Evolutionary conservation across 495 filamentous ascomycete species (phyloP).

Genomic region (Aspergillus bridgeri): DNA sequence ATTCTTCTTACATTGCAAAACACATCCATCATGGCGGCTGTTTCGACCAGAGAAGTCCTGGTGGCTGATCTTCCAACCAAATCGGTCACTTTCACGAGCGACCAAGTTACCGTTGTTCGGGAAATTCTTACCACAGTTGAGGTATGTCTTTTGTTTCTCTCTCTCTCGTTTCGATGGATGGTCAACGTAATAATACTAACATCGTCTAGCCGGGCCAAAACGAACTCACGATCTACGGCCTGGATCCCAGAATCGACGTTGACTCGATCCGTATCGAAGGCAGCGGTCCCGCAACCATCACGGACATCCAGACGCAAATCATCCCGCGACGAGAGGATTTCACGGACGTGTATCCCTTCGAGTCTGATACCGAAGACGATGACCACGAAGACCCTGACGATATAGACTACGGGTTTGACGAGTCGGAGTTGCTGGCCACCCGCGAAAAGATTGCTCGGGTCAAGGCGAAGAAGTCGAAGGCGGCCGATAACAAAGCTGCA

Average conservation of each 20-base stretch:
- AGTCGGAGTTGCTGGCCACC: conserved; percentile 13
- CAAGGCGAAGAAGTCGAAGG: conserved; percentile 15
- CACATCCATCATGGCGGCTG: conserved; percentile 6
- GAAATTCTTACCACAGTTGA: conserved; percentile 59
- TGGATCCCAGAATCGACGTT: conserved; percentile 61
- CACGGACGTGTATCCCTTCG: conserved; percentile 53
- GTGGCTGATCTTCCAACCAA: conserved; percentile 47
- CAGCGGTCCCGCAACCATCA: conserved; percentile 56
- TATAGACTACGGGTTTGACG: not conserved
- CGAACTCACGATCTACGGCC: conserved; percentile 61
- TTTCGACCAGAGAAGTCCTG: conserved; percentile 9
- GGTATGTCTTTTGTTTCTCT: conserved; percentile 31
- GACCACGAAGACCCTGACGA: conserved; percentile 18
- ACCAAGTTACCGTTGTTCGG: conserved; percentile 57
- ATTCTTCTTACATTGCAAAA: not conserved
- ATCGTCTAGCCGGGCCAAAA: conserved; percentile 52
- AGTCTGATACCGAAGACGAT: conserved; percentile 36
- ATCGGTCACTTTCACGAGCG: conserved; percentile 60
- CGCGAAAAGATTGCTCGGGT: conserved; percentile 7
- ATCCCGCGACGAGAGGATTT: conserved; percentile 58
- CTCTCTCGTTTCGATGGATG: no score
- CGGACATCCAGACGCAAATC: conserved; percentile 61
- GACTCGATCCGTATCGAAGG: conserved; percentile 71
- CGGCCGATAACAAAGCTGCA: conserved; percentile 13
- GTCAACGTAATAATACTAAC: conserved; percentile 11